phyloP scores from a whole-genome alignment of 768 basidiomycete genomes.

The Suillus sp. region DNA sequence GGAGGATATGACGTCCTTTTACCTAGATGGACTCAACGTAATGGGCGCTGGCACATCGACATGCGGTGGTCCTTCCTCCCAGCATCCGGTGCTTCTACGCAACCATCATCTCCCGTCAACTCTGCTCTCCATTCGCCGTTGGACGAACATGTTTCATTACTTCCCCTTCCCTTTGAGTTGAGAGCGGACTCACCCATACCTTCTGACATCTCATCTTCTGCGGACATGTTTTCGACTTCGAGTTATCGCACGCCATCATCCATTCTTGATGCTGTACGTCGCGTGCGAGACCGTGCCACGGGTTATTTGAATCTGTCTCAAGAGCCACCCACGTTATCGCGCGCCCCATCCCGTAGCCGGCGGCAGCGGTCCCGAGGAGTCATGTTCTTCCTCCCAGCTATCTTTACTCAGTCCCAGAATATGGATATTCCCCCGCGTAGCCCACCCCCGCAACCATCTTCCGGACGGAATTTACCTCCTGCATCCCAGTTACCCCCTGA shows the following conservation, averaged over 20 bases:
- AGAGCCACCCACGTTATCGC: conserved; percentile 38
- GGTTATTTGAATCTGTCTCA: conserved; percentile 48
- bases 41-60: conserved; percentile 76
- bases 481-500: conserved; percentile 40
- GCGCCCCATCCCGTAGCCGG: conserved; percentile 51
- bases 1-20: conserved; percentile 79
- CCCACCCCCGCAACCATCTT: conserved; percentile 31
- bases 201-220: conserved; percentile 47
- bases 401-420: conserved; percentile 55
- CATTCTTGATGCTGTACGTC: conserved; percentile 53
- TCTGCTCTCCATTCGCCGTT: conserved; percentile 50
- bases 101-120: conserved; percentile 49
- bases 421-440: conserved; percentile 34
- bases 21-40: conserved; percentile 70
- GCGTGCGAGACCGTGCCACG: conserved; percentile 55
- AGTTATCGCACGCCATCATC: conserved; percentile 41
- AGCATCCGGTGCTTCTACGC: conserved; percentile 40
- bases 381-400: conserved; percentile 81
- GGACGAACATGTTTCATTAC: conserved; percentile 52
- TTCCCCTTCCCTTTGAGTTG: conserved; percentile 65
- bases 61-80: conserved; percentile 56
- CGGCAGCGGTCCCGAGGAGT: conserved; percentile 59
- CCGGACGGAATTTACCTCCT: conserved; percentile 10
- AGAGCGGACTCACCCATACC: conserved; percentile 58
- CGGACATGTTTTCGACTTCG: conserved; percentile 45